phyloP scores from a whole-genome alignment of 2,329 filamentous ascomycete genomes.

The Didymella arachidicola region DNA sequence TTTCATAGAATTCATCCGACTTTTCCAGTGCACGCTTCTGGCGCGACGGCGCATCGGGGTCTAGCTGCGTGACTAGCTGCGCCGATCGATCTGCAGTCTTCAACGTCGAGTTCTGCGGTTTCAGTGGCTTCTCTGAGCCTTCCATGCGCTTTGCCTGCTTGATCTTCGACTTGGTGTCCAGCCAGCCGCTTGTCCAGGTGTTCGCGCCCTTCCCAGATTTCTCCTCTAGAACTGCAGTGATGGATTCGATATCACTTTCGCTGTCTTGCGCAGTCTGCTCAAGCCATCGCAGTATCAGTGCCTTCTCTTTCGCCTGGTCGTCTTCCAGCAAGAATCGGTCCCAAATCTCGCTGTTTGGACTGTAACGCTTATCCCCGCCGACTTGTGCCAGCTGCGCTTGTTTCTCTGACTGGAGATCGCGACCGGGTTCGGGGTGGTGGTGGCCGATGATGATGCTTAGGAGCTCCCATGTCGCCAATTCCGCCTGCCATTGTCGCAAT shows the following conservation, averaged over 20 bases:
- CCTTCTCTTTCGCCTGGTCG: slow-evolving; percentile 76
- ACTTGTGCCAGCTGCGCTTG: slow-evolving; percentile 41
- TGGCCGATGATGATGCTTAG: slow-evolving; percentile 77
- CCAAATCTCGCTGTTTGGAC: slow-evolving; percentile 69
- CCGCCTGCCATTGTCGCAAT: slow-evolving; percentile 75
- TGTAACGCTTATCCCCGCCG: slow-evolving; percentile 58
- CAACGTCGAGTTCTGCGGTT: slow-evolving; percentile 56
- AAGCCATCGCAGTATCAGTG: slow-evolving; percentile 84
- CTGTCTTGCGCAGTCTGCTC: slow-evolving; percentile 75
- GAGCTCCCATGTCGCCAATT: slow-evolving; percentile 91
- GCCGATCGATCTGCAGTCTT: slow-evolving; percentile 57
- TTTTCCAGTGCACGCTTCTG: slow-evolving; percentile 79
- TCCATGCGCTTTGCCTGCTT: slow-evolving; percentile 87
- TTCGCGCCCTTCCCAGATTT: slow-evolving; percentile 69
- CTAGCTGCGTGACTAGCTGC: slow-evolving; percentile 82
- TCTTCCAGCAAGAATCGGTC: slow-evolving; percentile 78
- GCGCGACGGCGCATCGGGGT: slow-evolving; percentile 86
- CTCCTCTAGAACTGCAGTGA: slow-evolving; percentile 75
- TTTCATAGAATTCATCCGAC: slow-evolving; percentile 87
- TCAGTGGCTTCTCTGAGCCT: slow-evolving; percentile 38
- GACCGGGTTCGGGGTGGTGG: slow-evolving; percentile 59
- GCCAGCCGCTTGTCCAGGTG: slow-evolving; percentile 88
- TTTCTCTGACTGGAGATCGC: slow-evolving; percentile 44
- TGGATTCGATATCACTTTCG: slow-evolving; percentile 74
- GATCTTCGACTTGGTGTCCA: slow-evolving; percentile 88